These are phyloP conservation scores for Lichtheimia ramosa DNA, from an alignment of 371 early-diverging fungal species.

Conservation along the genomic window DNA sequence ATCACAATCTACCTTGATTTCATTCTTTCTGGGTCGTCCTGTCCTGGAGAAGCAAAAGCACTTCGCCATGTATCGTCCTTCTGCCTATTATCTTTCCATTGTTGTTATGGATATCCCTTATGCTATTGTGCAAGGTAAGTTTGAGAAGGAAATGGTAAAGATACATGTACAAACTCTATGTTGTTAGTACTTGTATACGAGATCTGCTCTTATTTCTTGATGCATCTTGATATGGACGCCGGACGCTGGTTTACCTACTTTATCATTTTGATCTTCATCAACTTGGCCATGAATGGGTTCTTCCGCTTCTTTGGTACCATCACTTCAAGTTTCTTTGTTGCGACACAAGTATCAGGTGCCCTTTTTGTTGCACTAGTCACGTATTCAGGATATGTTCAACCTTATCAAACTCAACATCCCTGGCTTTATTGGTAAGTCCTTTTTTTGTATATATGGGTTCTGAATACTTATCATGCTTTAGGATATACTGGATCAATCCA, in stretches of 20 bases:
- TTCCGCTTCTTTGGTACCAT: slow-evolving; percentile 51
- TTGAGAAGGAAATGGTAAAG: too few species aligned
- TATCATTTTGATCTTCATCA: slow-evolving; percentile 28
- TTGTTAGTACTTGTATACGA: slow-evolving; percentile 56
- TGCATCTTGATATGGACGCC: slow-evolving; percentile 39
- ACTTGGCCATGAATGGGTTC: slow-evolving; percentile 42
- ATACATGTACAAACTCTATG: slow-evolving; percentile 25
- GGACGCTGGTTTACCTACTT: slow-evolving; percentile 48
- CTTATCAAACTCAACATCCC: slow-evolving; percentile 33
- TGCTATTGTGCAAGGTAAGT: slow-evolving; percentile 22
- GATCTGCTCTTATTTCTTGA: slow-evolving; percentile 43
- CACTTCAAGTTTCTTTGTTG: slow-evolving; percentile 43
- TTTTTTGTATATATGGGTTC: too few species aligned
- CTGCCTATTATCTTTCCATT: slow-evolving; percentile 61
- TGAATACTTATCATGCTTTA: too few species aligned
- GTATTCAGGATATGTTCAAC: slow-evolving; percentile 30
- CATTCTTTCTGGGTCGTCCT: slow-evolving; percentile 55
- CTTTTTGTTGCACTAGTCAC: slow-evolving; percentile 33
- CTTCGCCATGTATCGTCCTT: slow-evolving; percentile 69
- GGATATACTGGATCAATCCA: slow-evolving; percentile 12
- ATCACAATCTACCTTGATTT: slow-evolving; percentile 51
- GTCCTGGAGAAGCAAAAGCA: slow-evolving; percentile 70
- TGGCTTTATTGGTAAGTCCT: slow-evolving; percentile 52
- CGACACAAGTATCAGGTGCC: slow-evolving; percentile 43
- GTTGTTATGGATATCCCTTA: slow-evolving; percentile 42